Conservation (phyloP, 306 rosid species). For the Calophaca sinica region DNA sequence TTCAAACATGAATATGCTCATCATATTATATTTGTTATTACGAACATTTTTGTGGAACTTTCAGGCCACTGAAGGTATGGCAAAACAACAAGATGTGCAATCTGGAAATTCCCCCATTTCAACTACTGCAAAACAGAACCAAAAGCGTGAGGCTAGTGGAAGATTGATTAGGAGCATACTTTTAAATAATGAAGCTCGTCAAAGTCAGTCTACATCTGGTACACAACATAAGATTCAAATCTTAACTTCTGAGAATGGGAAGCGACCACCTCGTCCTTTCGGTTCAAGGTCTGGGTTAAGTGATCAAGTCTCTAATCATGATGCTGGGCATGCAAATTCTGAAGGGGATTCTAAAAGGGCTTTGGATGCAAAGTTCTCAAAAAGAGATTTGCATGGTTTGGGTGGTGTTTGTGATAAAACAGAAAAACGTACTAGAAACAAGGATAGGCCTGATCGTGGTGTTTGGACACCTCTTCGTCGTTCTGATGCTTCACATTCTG, state of each 20-base stretch:
- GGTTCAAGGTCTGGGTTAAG: constrained; percentile 62
- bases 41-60: constrained; percentile 32
- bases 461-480: constrained; percentile 97
- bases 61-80: constrained; percentile 59
- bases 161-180: constrained; percentile 79
- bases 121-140: constrained; percentile 68
- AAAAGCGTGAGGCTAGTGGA: constrained; percentile 80
- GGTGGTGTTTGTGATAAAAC: constrained; percentile 65
- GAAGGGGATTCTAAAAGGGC: constrained; percentile 72
- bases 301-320: constrained; percentile 58
- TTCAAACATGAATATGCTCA: constrained; percentile 12
- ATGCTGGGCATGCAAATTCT: constrained; percentile 55
- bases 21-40: constrained; percentile 22
- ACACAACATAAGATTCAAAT: constrained; percentile 71
- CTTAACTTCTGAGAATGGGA: constrained; percentile 69
- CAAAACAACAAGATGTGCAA: constrained; percentile 56
- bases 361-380: constrained; percentile 61
- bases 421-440: constrained; percentile 85
- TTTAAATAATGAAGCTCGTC: constrained; percentile 73
- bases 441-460: constrained; percentile 98
- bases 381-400: constrained; percentile 65
- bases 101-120: constrained; percentile 63
- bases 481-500: constrained; percentile 65
- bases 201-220: constrained; percentile 57
- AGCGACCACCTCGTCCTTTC: constrained; percentile 60